These are phyloP conservation scores for Volutella citrinella DNA, from an alignment of 2,329 filamentous ascomycete genomes.

Conservation along the genomic window DNA sequence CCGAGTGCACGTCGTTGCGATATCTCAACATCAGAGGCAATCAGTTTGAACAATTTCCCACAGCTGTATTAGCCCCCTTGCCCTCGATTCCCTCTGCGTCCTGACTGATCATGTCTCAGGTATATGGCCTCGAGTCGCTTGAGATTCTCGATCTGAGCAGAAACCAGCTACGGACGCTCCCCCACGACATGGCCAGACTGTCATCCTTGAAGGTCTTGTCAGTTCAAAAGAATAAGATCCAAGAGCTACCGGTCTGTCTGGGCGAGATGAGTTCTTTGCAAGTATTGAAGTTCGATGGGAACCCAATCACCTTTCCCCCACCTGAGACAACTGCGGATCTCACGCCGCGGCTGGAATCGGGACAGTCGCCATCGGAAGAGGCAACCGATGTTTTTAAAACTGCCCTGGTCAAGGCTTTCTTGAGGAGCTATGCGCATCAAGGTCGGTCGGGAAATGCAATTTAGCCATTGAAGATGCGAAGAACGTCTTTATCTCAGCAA, in stretches of 20 bases:
- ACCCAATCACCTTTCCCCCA: conserved; percentile 78
- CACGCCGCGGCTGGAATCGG: too few relatives aligned
- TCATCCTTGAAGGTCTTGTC: conserved; percentile 86
- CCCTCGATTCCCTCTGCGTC: conserved; percentile 86
- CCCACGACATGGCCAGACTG: conserved; percentile 75
- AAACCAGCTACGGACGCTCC: conserved; percentile 77
- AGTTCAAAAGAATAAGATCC: conserved; percentile 81
- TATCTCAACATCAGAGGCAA: conserved; percentile 82
- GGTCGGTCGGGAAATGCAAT: too few relatives aligned
- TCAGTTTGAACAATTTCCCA: conserved; percentile 60
- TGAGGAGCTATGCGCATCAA: too few relatives aligned
- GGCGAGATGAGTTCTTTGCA: conserved; percentile 88
- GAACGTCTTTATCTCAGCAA: too few relatives aligned
- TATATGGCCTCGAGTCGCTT: too few relatives aligned
- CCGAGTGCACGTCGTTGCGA: conserved; percentile 72
- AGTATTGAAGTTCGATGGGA: conserved; percentile 85
- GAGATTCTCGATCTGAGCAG: conserved; percentile 91
- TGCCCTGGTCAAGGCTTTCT: too few relatives aligned
- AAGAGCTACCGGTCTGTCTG: conserved; percentile 77
- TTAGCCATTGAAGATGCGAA: too few relatives aligned
- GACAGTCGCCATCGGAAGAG: too few relatives aligned
- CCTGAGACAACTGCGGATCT: too few relatives aligned
- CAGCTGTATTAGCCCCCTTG: conserved; percentile 43
- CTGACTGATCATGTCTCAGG: too few relatives aligned
- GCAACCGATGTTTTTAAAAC: too few relatives aligned